These are phyloP conservation scores for Cenchrus americanus DNA, from an alignment of 176 grass and related monocot species.

Conservation along the genomic window DNA sequence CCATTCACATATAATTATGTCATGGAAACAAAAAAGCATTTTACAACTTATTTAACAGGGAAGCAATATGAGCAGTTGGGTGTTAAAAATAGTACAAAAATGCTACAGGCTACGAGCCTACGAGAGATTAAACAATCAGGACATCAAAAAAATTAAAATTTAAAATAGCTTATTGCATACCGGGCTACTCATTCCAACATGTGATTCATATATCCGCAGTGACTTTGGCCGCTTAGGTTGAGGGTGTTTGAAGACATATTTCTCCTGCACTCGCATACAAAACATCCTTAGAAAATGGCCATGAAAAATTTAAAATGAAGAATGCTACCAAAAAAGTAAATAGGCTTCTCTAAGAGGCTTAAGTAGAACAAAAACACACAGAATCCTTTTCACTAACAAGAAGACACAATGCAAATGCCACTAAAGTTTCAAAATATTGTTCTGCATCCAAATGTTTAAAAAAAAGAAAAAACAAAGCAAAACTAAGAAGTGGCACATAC, in stretches of 20 bases:
- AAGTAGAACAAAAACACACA: constrained; percentile 23
- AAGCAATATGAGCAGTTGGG: not conserved
- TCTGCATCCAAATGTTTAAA: constrained; percentile 5
- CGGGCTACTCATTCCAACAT: constrained; percentile 97
- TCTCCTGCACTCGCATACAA: constrained; percentile 70
- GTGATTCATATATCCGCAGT: constrained; percentile 91
- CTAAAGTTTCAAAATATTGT: constrained; percentile 19
- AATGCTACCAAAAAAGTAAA: not conserved
- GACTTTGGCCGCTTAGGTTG: constrained; percentile 91
- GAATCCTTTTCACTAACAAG: not conserved
- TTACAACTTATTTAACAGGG: not conserved
- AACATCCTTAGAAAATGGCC: constrained; percentile 27
- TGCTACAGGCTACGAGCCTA: not conserved
- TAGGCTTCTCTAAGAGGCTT: constrained; percentile 15
- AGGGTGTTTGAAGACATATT: constrained; percentile 85
- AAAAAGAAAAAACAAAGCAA: constrained; percentile 30
- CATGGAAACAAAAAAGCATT: constrained; percentile 24
- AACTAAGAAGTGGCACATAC: constrained; percentile 39
- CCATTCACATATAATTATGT: constrained; percentile 30
- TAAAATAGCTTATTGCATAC: constrained; percentile 49
- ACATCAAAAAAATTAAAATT: not conserved
- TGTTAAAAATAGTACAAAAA: constrained; percentile 3
- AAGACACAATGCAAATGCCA: constrained; percentile 40
- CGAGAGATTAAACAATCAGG: constrained; percentile 11
- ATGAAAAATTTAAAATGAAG: not conserved